A percentile compares a stretch with the other conserved stretches of the same genome.
phyloP scores from a whole-genome alignment of 805 yeast species.

The Schwanniomyces sp. region DNA sequence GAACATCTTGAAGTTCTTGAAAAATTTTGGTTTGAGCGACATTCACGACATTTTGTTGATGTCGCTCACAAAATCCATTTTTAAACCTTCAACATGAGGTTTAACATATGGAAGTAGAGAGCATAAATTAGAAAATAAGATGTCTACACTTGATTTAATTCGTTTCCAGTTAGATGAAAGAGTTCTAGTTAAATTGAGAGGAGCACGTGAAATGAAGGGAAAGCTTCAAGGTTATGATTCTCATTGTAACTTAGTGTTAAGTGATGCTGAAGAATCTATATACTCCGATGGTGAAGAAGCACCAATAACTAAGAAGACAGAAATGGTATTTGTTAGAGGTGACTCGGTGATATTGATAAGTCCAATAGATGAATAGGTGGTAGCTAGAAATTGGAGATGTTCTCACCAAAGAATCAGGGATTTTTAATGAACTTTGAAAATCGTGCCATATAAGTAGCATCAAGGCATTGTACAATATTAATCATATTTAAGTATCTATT shows the following conservation, averaged over 20 bases:
- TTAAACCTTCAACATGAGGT: neutral
- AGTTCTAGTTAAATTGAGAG: slow-evolving; percentile 86
- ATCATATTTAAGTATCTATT: slow-evolving; percentile 1
- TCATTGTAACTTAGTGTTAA: slow-evolving; percentile 92
- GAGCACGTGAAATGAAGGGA: slow-evolving; percentile 90
- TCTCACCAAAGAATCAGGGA: neutral
- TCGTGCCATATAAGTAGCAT: neutral
- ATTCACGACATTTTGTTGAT: slow-evolving; percentile 1
- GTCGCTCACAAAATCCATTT: neutral
- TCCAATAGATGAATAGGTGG: slow-evolving; percentile 24
- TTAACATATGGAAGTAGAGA: neutral
- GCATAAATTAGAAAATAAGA: neutral
- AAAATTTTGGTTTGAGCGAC: slow-evolving; percentile 3
- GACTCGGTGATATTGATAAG: slow-evolving; percentile 89
- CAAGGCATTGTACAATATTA: neutral
- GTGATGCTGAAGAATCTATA: slow-evolving; percentile 87
- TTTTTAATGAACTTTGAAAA: neutral
- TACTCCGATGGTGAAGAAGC: slow-evolving; percentile 52
- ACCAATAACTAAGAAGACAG: slow-evolving; percentile 59
- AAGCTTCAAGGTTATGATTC: slow-evolving; percentile 91
- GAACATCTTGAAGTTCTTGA: neutral
- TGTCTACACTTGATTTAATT: slow-evolving; percentile 78
- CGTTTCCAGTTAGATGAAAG: slow-evolving; percentile 83
- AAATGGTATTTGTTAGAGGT: slow-evolving; percentile 96
- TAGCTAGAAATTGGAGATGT: neutral